Conservation (phyloP, 768 basidiomycete genomes). For the Clitopilus passeckerianus region DNA sequence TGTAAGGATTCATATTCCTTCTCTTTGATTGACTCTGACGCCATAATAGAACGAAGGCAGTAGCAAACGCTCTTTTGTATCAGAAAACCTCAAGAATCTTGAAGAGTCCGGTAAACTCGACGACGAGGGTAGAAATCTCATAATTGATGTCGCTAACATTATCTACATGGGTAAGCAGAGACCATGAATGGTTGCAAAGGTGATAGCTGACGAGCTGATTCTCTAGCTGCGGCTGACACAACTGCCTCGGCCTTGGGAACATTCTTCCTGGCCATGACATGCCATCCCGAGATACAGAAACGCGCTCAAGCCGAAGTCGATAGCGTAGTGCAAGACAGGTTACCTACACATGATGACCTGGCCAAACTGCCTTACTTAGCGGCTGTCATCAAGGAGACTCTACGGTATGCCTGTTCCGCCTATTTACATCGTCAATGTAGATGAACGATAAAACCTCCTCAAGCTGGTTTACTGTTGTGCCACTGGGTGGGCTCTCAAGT, state of each 20-base stretch:
- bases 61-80: neutral
- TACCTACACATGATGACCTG: constrained; percentile 25
- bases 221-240: constrained; percentile 7
- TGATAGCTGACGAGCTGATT: neutral
- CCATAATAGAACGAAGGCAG: neutral
- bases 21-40: neutral
- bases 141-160: neutral
- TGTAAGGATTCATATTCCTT: neutral
- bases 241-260: constrained; percentile 15
- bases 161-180: neutral
- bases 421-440: neutral
- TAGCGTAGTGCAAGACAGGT: constrained; percentile 16
- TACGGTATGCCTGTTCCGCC: constrained; percentile 14
- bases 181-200: neutral
- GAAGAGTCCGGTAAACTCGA: neutral
- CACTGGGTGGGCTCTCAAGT: constrained; percentile 14
- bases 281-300: constrained; percentile 19
- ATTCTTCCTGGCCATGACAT: constrained; percentile 24
- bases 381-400: constrained; percentile 25
- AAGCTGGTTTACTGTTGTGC: constrained; percentile 9
- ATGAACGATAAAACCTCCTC: neutral
- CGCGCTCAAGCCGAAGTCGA: constrained; percentile 28
- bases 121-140: neutral
- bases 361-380: constrained; percentile 24
- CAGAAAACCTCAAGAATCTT: neutral